phyloP scores from a whole-genome alignment of 306 rosid genomes.

The Coriaria nepalensis region DNA sequence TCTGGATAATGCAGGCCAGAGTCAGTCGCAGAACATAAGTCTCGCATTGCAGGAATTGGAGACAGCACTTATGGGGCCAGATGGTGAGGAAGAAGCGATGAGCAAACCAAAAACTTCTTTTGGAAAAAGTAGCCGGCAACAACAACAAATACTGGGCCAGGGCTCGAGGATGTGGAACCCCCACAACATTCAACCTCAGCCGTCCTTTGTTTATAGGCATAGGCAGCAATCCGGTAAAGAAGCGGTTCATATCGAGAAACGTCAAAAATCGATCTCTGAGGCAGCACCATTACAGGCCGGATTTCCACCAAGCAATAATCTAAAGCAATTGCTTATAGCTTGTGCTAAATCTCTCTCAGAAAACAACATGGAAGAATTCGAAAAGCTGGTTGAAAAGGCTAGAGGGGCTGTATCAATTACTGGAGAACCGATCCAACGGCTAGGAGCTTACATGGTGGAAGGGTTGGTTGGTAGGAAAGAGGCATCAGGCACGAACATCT shows the following conservation, averaged over 20 bases:
- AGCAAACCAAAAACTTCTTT: constrained; percentile 26
- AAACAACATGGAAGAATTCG: constrained; percentile 32
- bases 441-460: constrained; percentile 94
- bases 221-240: constrained; percentile 24
- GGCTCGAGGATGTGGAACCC: constrained; percentile 41
- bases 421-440: constrained; percentile 83
- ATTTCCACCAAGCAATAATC: constrained; percentile 24
- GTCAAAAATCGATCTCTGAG: constrained; percentile 37
- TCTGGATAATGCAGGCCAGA: constrained; percentile 27
- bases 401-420: constrained; percentile 55
- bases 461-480: constrained; percentile 85
- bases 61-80: constrained; percentile 79
- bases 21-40: constrained; percentile 22
- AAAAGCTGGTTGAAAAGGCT: constrained; percentile 43
- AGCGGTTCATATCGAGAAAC: constrained; percentile 33
- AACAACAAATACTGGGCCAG: constrained; percentile 19
- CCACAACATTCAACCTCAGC: constrained; percentile 25
- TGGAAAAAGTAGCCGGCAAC: constrained; percentile 24
- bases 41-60: constrained; percentile 54
- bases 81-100: constrained; percentile 35
- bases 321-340: constrained; percentile 61
- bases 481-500: constrained; percentile 67
- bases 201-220: constrained; percentile 22
- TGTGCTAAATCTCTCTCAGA: constrained; percentile 69
- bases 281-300: constrained; percentile 27